A percentile compares a stretch with the other conserved stretches of the same genome.
Evolutionary conservation across 148 eudicot species (phyloP).

Genomic region (Amaranthus hypochondriacus): DNA sequence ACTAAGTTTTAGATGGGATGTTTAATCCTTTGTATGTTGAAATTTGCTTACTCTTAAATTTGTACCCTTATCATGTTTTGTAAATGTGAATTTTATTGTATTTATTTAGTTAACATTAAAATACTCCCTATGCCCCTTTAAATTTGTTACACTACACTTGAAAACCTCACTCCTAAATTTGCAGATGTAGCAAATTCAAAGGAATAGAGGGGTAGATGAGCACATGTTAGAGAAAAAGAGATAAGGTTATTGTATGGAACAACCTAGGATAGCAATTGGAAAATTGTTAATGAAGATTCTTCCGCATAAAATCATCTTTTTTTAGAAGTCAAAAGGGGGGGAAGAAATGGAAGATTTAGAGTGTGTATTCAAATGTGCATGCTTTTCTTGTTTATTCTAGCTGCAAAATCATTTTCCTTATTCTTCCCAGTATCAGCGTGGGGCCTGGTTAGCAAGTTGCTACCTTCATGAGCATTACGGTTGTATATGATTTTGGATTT

Average conservation of each 20-base stretch:
- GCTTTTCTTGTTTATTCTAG: constrained; percentile 9
- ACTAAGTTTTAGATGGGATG: neutral
- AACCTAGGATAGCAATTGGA: constrained; percentile 10
- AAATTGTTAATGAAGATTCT: neutral
- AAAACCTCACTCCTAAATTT: too few species aligned
- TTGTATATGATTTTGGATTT: too few species aligned
- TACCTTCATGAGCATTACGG: too few species aligned
- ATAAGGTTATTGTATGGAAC: neutral
- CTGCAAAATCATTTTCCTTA: constrained; percentile 1
- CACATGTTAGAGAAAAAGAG: neutral
- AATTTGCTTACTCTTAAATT: neutral
- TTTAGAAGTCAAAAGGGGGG: constrained; percentile 12
- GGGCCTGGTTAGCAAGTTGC: too few species aligned
- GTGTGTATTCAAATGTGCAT: neutral
- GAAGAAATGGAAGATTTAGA: constrained; percentile 6
- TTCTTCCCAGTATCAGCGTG: neutral
- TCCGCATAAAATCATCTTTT: neutral
- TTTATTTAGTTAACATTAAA: neutral
- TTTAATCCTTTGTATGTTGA: neutral
- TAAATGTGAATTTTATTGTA: constrained; percentile 15
- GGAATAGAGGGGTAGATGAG: too few species aligned
- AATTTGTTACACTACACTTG: neutral
- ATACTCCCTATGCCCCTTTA: neutral
- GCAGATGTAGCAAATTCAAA: too few species aligned
- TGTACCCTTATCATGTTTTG: neutral